These are phyloP conservation scores for Eucalyptus regnans DNA, from an alignment of 345 rosid species.

Conservation along the genomic window DNA sequence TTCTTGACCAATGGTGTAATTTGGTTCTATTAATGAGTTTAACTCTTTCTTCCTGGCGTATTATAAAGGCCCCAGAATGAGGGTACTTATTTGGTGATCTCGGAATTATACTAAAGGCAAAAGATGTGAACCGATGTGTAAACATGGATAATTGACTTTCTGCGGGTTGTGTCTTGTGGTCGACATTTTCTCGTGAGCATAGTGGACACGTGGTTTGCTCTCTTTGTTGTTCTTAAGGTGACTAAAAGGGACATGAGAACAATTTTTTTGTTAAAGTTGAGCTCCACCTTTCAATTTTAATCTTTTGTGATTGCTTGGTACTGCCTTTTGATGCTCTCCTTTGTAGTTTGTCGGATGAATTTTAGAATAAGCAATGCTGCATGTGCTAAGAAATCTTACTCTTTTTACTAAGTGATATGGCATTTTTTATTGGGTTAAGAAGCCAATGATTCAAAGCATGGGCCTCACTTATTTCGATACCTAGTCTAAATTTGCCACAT, in stretches of 20 bases:
- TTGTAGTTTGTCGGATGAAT: neutral
- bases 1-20: neutral
- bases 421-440: neutral
- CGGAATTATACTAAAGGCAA: neutral
- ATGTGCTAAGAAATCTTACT: neutral
- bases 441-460: neutral
- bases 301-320: neutral
- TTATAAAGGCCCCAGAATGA: neutral
- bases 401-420: neutral
- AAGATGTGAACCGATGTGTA: neutral
- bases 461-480: neutral
- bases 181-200: neutral
- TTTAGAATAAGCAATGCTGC: neutral
- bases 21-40: neutral
- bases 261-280: neutral
- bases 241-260: neutral
- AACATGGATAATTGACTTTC: neutral
- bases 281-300: neutral
- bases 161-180: neutral
- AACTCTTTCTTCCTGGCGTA: neutral
- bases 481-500: neutral
- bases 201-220: neutral
- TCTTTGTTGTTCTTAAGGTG: neutral
- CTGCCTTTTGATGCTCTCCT: neutral
- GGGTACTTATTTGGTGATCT: neutral